A percentile compares a stretch with the other conserved stretches of the same genome.
These are phyloP conservation scores for Capronia americana DNA, from an alignment of 2,329 filamentous ascomycete genomes.

Conservation along the genomic window DNA sequence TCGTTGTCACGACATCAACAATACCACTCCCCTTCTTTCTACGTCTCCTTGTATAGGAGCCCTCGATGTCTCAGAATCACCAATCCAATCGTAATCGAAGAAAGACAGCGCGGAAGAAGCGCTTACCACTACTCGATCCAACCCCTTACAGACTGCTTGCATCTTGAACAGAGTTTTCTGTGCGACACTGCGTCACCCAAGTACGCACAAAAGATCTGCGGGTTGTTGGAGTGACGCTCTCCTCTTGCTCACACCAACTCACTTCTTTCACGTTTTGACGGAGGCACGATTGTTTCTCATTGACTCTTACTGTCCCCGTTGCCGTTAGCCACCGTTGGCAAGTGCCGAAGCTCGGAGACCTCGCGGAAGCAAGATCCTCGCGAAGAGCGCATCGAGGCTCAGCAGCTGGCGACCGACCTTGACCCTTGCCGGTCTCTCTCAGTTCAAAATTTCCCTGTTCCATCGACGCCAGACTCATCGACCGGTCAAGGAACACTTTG, in stretches of 20 bases:
- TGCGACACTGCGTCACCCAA: constrained; percentile 35
- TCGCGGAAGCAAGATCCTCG: neutral
- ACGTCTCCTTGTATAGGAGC: constrained; percentile 30
- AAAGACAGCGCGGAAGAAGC: constrained; percentile 37
- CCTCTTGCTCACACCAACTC: constrained; percentile 27
- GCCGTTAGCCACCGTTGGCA: neutral
- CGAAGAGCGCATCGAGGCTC: neutral
- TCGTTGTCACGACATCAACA: constrained; percentile 7
- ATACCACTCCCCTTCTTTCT: constrained; percentile 13
- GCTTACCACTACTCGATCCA: constrained; percentile 32
- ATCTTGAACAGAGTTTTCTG: constrained; percentile 26
- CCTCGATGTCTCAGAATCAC: constrained; percentile 35
- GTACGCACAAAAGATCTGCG: constrained; percentile 21
- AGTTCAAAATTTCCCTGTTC: neutral
- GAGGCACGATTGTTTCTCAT: constrained; percentile 18
- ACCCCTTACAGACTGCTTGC: constrained; percentile 31
- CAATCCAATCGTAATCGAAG: constrained; percentile 24
- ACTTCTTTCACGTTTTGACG: constrained; percentile 19
- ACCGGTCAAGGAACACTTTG: neutral
- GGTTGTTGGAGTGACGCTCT: constrained; percentile 34
- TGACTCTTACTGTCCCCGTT: constrained; percentile 12
- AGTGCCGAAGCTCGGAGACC: neutral
- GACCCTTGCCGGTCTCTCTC: neutral
- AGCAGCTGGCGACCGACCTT: neutral
- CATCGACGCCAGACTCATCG: neutral